phyloP scores from a whole-genome alignment of 345 rosid species.

The Hibiscus syriacus region DNA sequence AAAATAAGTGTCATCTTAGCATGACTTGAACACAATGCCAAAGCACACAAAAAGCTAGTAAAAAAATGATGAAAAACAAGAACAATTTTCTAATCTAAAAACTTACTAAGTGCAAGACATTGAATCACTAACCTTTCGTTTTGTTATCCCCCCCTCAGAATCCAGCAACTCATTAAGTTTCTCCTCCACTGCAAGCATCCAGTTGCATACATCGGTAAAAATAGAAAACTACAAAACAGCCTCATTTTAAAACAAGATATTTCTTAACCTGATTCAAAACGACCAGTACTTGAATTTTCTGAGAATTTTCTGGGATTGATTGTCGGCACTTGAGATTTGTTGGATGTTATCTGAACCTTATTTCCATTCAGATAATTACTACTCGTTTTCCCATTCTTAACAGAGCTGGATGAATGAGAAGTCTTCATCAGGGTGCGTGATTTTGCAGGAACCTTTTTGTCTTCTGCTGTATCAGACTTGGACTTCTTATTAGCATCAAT shows the following conservation, averaged over 20 bases:
- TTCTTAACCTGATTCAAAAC: constrained; percentile 72
- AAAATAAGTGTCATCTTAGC: background rate
- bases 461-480: constrained; percentile 37
- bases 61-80: background rate
- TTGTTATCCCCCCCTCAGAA: constrained; percentile 83
- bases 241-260: background rate
- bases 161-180: constrained; percentile 94
- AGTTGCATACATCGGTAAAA: constrained; percentile 1
- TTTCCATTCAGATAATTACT: constrained; percentile 28
- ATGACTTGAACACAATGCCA: background rate
- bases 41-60: background rate
- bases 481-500: constrained; percentile 30
- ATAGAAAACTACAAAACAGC: background rate
- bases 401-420: constrained; percentile 37
- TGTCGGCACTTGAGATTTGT: constrained; percentile 42
- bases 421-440: constrained; percentile 50
- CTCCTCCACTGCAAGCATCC: constrained; percentile 68
- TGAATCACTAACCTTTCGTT: constrained; percentile 40
- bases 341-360: constrained; percentile 45
- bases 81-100: background rate
- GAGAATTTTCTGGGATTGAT: constrained; percentile 48
- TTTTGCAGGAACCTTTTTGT: constrained; percentile 38
- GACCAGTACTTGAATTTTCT: constrained; percentile 62
- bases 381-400: constrained; percentile 51
- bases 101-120: constrained; percentile 3